Conservation (phyloP, 2,329 filamentous ascomycete species). For the Aplosporella prunicola region DNA sequence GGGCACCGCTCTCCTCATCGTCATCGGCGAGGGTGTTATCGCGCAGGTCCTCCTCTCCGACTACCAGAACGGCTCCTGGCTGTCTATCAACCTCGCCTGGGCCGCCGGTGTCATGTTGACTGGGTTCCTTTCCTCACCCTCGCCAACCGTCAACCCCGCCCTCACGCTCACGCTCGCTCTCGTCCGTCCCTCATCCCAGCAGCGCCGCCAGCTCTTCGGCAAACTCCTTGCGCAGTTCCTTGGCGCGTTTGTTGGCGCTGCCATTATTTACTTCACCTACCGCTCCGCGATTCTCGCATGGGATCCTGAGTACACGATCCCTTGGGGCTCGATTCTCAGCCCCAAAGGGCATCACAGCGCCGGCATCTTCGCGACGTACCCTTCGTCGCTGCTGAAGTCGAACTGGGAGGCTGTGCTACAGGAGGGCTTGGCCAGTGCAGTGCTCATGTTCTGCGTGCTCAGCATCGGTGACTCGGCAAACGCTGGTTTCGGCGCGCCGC, state of each 20-base stretch:
- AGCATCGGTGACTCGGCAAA: slow-evolving; percentile 51
- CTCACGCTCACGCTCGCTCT: slow-evolving; percentile 61
- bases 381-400: slow-evolving; percentile 54
- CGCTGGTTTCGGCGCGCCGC: slow-evolving; percentile 25
- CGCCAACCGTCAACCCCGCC: slow-evolving; percentile 53
- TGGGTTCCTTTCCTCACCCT: slow-evolving; percentile 55
- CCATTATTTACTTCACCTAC: slow-evolving; percentile 36
- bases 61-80: slow-evolving; percentile 35
- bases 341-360: slow-evolving; percentile 49
- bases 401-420: slow-evolving; percentile 58
- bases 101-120: slow-evolving; percentile 29
- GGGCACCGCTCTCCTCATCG: slow-evolving; percentile 32
- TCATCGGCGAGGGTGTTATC: slow-evolving; percentile 38
- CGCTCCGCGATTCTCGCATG: slow-evolving; percentile 44
- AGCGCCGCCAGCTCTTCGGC: slow-evolving; percentile 59
- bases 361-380: slow-evolving; percentile 66
- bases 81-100: slow-evolving; percentile 28
- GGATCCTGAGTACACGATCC: slow-evolving; percentile 50
- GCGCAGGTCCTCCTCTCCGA: slow-evolving; percentile 34
- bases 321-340: slow-evolving; percentile 53
- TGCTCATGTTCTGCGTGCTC: slow-evolving; percentile 65
- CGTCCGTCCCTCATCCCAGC: slow-evolving; percentile 49
- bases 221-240: slow-evolving; percentile 58
- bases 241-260: slow-evolving; percentile 53
- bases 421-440: slow-evolving; percentile 57